Evolutionary conservation across 495 filamentous ascomycete species (phyloP).

Genomic region (Trichoderma gamsii): DNA sequence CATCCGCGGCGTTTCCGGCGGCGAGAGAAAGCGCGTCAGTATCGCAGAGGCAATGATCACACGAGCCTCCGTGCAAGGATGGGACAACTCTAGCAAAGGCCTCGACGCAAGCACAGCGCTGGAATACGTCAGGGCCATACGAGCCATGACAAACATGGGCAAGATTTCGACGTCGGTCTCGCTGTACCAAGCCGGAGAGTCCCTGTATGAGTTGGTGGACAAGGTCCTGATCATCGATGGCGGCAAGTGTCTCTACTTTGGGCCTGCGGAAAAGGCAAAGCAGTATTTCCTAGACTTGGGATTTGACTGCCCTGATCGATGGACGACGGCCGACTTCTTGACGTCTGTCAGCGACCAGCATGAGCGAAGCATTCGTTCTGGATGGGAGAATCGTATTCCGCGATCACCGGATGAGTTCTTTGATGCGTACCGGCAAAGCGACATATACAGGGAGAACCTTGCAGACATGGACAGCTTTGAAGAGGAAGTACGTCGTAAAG

Average conservation of each 20-base stretch:
- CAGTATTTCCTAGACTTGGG: slow-evolving; percentile 58
- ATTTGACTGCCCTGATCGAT: slow-evolving; percentile 47
- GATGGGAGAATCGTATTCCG: slow-evolving; percentile 59
- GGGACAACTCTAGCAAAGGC: slow-evolving; percentile 48
- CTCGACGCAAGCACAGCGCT: slow-evolving; percentile 44
- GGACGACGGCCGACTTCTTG: slow-evolving; percentile 64
- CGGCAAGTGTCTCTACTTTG: slow-evolving; percentile 65
- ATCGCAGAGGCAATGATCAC: slow-evolving; percentile 35
- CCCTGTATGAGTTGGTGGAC: slow-evolving; percentile 63
- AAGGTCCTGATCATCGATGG: slow-evolving; percentile 61
- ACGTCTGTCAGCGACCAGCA: slow-evolving; percentile 64
- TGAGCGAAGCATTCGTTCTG: slow-evolving; percentile 54
- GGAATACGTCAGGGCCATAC: slow-evolving; percentile 41
- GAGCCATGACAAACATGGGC: slow-evolving; percentile 50
- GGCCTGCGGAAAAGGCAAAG: slow-evolving; percentile 50
- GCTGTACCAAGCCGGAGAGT: slow-evolving; percentile 67
- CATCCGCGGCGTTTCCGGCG: slow-evolving; percentile 59
- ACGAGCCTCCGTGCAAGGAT: slow-evolving; percentile 34
- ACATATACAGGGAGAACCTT: slow-evolving; percentile 42
- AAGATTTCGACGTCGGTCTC: slow-evolving; percentile 54
- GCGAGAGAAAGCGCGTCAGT: slow-evolving; percentile 44
- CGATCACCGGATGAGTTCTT: slow-evolving; percentile 68
- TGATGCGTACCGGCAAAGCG: slow-evolving; percentile 51
- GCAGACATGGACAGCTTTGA: slow-evolving; percentile 47
- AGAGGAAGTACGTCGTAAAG: background rate